Percentiles rank a stretch among this genome's conserved stretches.
These are phyloP conservation scores for Pyropia haitanensis DNA, from an alignment of 23 red algal species.

Conservation along the genomic window DNA sequence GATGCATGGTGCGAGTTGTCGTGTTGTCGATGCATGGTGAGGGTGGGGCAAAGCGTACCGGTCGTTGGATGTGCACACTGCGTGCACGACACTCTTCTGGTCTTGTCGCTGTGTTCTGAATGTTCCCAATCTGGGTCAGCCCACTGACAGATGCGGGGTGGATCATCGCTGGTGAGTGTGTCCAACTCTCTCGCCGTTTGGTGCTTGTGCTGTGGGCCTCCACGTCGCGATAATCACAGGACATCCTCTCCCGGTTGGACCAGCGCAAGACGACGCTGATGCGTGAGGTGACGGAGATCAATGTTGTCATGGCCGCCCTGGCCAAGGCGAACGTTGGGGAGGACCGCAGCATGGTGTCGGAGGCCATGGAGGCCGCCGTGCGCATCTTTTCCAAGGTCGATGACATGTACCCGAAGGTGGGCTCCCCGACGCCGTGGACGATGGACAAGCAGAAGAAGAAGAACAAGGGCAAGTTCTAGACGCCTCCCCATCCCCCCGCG, in stretches of 20 bases:
- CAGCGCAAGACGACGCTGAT: slow-evolving; percentile 34
- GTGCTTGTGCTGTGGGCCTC: not conserved
- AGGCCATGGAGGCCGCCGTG: slow-evolving; percentile 59
- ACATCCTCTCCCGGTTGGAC: slow-evolving; percentile 62
- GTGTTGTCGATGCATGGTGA: too few relatives aligned
- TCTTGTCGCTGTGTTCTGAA: too few relatives aligned
- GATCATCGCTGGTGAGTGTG: too few relatives aligned
- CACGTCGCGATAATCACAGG: slow-evolving; percentile 3
- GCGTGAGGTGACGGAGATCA: slow-evolving; percentile 45
- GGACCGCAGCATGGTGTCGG: slow-evolving; percentile 44
- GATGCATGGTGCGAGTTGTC: too few relatives aligned
- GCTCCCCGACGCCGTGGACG: slow-evolving; percentile 28
- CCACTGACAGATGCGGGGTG: too few relatives aligned
- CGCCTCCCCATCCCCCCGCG: too few relatives aligned
- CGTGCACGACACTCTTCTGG: too few relatives aligned
- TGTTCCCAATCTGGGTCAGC: too few relatives aligned
- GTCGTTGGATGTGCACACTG: too few relatives aligned
- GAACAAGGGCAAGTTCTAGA: slow-evolving; percentile 9
- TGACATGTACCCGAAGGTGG: slow-evolving; percentile 49
- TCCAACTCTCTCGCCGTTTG: too few relatives aligned
- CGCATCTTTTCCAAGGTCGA: slow-evolving; percentile 56
- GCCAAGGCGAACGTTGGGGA: slow-evolving; percentile 53
- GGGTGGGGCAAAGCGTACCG: too few relatives aligned
- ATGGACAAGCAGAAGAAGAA: slow-evolving; percentile 55
- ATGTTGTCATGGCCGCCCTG: slow-evolving; percentile 47